These are phyloP conservation scores for Beta corolliflora DNA, from an alignment of 179 eudicot genomes.

Conservation along the genomic window DNA sequence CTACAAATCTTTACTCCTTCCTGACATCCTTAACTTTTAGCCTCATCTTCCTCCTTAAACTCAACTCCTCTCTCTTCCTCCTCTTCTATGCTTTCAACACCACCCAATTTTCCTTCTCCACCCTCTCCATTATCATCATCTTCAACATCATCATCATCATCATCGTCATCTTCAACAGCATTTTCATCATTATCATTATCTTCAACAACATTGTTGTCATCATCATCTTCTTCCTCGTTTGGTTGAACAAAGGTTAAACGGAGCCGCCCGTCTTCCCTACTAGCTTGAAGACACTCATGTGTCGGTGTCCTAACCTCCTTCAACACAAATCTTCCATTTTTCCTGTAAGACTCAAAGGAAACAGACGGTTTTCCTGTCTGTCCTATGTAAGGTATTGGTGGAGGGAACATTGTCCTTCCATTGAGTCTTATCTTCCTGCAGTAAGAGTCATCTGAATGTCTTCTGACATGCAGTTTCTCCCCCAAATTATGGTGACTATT, in stretches of 20 bases:
- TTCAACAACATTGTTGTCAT: constrained; percentile 9
- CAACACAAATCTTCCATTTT: constrained; percentile 75
- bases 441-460: constrained; percentile 29
- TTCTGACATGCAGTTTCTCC: constrained; percentile 22
- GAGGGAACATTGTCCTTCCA: constrained; percentile 49
- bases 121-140: no score
- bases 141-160: neutral
- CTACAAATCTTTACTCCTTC: neutral
- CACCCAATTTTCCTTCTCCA: no score
- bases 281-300: constrained; percentile 68
- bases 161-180: neutral
- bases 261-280: constrained; percentile 80
- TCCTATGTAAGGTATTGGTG: constrained; percentile 81
- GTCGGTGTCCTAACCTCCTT: constrained; percentile 63
- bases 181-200: constrained; percentile 20
- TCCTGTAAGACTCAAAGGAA: constrained; percentile 59
- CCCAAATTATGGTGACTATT: neutral
- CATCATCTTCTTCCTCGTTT: constrained; percentile 48
- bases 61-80: constrained; percentile 10
- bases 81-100: neutral
- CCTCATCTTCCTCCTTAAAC: neutral
- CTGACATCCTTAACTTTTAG: neutral
- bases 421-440: constrained; percentile 39
- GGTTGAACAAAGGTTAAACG: constrained; percentile 54
- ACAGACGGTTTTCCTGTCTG: constrained; percentile 72